Evolutionary conservation across 2,329 filamentous ascomycete genomes (phyloP).

Genomic region (Exophiala sp.): DNA sequence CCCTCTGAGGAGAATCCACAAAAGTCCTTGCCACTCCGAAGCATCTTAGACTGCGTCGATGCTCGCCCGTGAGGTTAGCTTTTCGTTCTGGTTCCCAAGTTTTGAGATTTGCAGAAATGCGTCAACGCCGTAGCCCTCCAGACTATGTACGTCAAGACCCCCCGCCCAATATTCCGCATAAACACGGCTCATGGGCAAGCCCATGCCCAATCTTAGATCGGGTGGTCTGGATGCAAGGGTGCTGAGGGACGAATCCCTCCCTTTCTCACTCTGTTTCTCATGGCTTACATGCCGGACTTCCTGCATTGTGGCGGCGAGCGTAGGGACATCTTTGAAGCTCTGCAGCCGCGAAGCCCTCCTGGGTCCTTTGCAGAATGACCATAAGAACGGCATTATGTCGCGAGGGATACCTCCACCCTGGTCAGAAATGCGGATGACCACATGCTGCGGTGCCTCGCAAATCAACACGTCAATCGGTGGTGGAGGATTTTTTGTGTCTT

Average conservation of each 20-base stretch:
- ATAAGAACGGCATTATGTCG: conserved; percentile 79
- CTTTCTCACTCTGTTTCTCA: conserved; percentile 28
- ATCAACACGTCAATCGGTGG: conserved; percentile 90
- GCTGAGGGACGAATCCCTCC: conserved; percentile 62
- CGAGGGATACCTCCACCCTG: conserved; percentile 86
- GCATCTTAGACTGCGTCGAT: conserved; percentile 63
- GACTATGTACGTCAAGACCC: conserved; percentile 78
- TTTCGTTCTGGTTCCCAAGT: conserved; percentile 96
- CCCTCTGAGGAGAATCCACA: no score
- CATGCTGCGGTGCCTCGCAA: conserved; percentile 88
- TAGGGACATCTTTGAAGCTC: conserved; percentile 80
- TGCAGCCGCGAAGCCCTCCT: conserved; percentile 69
- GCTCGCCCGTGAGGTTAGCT: conserved; percentile 68
- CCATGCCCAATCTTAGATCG: conserved; percentile 83
- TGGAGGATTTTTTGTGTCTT: conserved; percentile 46
- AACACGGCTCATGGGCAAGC: conserved; percentile 83
- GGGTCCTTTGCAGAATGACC: conserved; percentile 95
- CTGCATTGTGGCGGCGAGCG: conserved; percentile 88
- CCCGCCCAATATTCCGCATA: conserved; percentile 99
- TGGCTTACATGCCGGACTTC: conserved; percentile 46
- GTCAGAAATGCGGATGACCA: conserved; percentile 93
- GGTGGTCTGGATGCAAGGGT: conserved; percentile 77
- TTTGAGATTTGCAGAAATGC: conserved; percentile 95
- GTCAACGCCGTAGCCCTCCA: conserved; percentile 94
- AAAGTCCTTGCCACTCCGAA: no score